Base-by-base conservation (phyloP, 2,329 filamentous ascomycete species). In the Xylariales sp. region DNA sequence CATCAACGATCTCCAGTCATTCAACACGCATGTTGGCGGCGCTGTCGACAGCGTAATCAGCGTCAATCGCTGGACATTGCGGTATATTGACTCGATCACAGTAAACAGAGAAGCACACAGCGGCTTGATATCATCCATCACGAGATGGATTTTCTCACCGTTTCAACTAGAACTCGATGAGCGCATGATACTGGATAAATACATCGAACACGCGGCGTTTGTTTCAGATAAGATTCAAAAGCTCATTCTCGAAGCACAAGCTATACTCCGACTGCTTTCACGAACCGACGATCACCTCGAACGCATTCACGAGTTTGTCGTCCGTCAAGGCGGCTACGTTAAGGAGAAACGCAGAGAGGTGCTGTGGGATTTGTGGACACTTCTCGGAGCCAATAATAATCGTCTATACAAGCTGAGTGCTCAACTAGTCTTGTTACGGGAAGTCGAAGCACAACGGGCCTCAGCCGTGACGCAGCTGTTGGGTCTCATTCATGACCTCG, bases 11-110 rank as follows among this genome's bases (percentile, higher is more conserved):
- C 83, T 96, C 4, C 89, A 91, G 68, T 86, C 85, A 65, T 96
- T 94, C 84, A 94, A 94, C 80, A 89, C 87, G 0, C 90, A 91
- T 72, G 90, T 94, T 71, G 91, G 91, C 4, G 85, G 88, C 10
- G 89, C 90, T 1, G 89, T 94, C 43, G 92, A 95, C 75, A 87
- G 87, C 43, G 89, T 94, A 57, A 89, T 94, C 67, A 87, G 85
- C 69, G 93, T 91, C 64, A 94, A 93, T 75, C 87, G 87, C 62
- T 94, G 90, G 90, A 94, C 92, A 0, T 85, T 90, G 55, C 85
- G 89, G 16, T 89, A 90, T 53, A 86, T 94, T 54, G 86, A 91
- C 72, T 87, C 86, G 7, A 82, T 93, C n/a, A 83, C 82, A 0
- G 68, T 80, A 7, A 76, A 81, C 8, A 48, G 76, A 30, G 76